Evolutionary conservation across 352 stramenopile species (phyloP), one percentile per base, ranked within the genome.

Genomic region (Pythium phragmiticola): DNA sequence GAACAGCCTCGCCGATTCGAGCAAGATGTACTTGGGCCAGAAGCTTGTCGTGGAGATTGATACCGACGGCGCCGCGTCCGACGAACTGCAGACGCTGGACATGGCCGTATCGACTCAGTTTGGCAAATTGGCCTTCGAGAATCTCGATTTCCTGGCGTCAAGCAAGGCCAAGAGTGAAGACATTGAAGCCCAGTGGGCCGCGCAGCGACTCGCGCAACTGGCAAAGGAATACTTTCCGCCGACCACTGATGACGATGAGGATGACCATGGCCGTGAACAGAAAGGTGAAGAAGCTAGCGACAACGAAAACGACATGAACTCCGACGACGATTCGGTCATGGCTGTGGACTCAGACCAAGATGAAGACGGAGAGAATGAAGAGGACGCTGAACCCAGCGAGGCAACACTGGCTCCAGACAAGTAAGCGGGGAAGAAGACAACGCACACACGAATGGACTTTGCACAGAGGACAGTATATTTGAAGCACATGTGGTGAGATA

Each of bases 1-100:
- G 84, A 94, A 94, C 57, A 73, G 75, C 3, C 65, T 94, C 5
- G 60, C 77, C 0, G 81, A 94, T 50, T 87, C 80, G 28, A 87
- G 76, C 23, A 87, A 90, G 41, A 69, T 78, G 34, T 92, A 94
- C 52, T 52, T 91, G 14, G 84, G 84, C 5, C 84, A 94, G 55
- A 91, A 94, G 42, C 72, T 92, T 6, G 63, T 90, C 16, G 84
- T 94, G 0, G 76, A 82, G 33, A 72, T 92, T 7, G 68, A 79
- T 45, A 74, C 77, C 14, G 56, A 67, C 23, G 73, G 57, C 8
- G 70, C 61, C 9, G 73, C 74, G 7, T 75, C 69, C 0, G 83
- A 91, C 42, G 82, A 92, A 46, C 55, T 92, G 14, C 77, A 81
- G 45, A 78, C 73, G 0, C 61, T 92, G 23, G 81, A 92, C 46